These are phyloP conservation scores for Plasmodium coatneyi DNA, from an alignment of 169 alveolate genomes.

Conservation along the genomic window DNA sequence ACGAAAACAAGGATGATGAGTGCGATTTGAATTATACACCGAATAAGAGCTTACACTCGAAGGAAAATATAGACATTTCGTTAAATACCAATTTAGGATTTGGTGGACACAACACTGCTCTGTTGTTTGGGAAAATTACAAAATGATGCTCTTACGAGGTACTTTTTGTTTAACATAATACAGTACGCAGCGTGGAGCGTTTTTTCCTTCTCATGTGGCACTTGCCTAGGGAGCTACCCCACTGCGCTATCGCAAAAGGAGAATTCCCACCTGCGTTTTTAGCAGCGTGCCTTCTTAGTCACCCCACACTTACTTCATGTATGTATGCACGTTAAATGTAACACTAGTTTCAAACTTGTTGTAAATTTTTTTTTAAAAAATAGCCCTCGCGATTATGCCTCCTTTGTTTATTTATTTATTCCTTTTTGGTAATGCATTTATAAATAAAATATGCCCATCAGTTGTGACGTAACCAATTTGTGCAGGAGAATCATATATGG, in stretches of 20 bases:
- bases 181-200: neutral
- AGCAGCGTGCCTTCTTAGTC: neutral
- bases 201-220: neutral
- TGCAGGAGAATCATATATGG: neutral
- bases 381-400: neutral
- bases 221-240: neutral
- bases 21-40: slow-evolving; percentile 84
- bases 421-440: neutral
- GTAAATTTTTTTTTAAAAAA: neutral
- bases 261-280: neutral
- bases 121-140: slow-evolving; percentile 71
- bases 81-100: slow-evolving; percentile 81
- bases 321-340: neutral
- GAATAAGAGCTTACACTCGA: slow-evolving; percentile 73
- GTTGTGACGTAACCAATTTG: neutral
- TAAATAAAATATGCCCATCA: neutral
- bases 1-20: slow-evolving; percentile 79
- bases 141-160: neutral
- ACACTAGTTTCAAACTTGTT: neutral
- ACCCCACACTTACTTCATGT: neutral
- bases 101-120: slow-evolving; percentile 86
- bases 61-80: slow-evolving; percentile 48
- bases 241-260: neutral
- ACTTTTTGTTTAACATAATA: neutral
- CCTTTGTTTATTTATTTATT: neutral